Evolutionary conservation across 441 rosid species (phyloP).

Genomic region (Theobroma grandiflorum): DNA sequence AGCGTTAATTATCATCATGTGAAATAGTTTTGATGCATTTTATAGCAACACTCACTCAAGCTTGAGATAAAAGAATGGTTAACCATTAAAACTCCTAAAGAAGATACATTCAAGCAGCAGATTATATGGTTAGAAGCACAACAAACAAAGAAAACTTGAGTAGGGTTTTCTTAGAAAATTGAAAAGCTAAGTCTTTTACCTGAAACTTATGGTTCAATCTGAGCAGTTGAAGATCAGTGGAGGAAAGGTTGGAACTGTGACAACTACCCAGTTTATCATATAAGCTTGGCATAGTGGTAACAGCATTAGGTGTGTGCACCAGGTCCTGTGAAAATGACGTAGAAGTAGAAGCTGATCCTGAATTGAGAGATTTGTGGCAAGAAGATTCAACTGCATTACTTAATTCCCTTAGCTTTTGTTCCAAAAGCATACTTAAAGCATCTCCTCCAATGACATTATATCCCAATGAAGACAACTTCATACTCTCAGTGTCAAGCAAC

Average conservation of each 20-base stretch:
- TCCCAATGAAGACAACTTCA: constrained; percentile 64
- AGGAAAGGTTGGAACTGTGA: constrained; percentile 37
- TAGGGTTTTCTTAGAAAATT: background rate
- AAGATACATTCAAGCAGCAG: background rate
- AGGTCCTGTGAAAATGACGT: constrained; percentile 38
- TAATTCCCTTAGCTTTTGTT: constrained; percentile 83
- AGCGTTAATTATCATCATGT: background rate
- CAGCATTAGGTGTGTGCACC: constrained; percentile 29
- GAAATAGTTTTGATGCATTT: background rate
- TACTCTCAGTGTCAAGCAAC: constrained; percentile 52
- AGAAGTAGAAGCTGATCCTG: constrained; percentile 50
- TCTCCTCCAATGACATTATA: constrained; percentile 78
- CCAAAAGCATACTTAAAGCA: constrained; percentile 84
- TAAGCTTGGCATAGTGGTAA: constrained; percentile 31
- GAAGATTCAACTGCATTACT: constrained; percentile 68
- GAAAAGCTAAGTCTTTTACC: constrained; percentile 44
- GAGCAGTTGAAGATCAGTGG: constrained; percentile 35
- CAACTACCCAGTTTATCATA: constrained; percentile 36
- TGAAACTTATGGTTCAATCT: constrained; percentile 51
- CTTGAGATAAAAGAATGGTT: background rate
- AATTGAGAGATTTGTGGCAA: constrained; percentile 46
- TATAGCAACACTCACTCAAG: too few relatives aligned
- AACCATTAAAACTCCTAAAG: background rate
- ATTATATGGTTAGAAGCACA: background rate
- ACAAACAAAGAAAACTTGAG: background rate